Conservation (phyloP, 1,284 basidiomycete genomes). For the Leccinum huronense region DNA sequence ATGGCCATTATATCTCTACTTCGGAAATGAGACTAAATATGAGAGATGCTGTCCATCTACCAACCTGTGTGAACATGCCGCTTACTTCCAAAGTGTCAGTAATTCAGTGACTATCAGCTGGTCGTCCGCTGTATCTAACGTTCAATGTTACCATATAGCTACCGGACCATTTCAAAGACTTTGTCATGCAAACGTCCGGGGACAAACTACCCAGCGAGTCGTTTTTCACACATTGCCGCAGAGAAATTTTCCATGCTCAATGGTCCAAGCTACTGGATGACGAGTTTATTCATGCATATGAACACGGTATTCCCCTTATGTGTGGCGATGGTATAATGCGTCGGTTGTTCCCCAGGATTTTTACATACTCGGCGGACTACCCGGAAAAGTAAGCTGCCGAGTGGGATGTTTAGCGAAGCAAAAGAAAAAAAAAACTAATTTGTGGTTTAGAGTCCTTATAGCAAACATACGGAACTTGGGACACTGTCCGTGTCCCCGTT, state of each 20-base stretch:
- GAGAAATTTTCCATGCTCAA: not conserved
- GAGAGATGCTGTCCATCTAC: no score
- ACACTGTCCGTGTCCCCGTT: not conserved
- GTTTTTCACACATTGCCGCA: no score
- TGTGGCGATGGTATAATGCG: not conserved
- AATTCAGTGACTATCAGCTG: no score
- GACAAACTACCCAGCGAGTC: no score
- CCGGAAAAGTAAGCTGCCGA: not conserved
- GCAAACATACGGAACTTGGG: not conserved
- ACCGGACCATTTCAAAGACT: no score
- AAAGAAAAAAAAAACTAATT: not conserved
- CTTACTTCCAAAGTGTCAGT: no score
- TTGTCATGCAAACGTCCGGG: no score
- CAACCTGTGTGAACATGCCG: no score
- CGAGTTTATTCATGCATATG: not conserved
- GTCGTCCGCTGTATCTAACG: no score
- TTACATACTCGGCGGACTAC: not conserved
- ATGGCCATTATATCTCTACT: no score
- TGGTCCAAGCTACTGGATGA: not conserved
- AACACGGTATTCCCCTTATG: not conserved
- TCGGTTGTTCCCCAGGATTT: not conserved
- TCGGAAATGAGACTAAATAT: no score
- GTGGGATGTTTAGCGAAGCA: not conserved
- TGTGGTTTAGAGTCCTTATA: not conserved
- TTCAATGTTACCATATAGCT: no score